Base-by-base conservation (phyloP, 1,284 basidiomycete genomes). In the Anthracocystis setariae region DNA sequence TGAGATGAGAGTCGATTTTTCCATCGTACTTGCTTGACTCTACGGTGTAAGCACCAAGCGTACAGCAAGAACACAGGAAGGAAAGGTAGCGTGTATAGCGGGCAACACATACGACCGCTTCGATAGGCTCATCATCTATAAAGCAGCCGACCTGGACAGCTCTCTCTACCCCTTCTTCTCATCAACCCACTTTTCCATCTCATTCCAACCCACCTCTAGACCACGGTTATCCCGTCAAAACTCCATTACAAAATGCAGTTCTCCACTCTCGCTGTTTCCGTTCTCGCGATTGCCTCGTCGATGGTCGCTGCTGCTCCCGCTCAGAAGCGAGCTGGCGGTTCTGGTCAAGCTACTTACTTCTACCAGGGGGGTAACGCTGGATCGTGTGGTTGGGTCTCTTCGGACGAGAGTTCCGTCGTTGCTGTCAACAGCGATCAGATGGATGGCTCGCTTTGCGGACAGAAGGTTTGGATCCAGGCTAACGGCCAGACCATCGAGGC, bases 291-390 rank as follows among this genome's bases (percentile, higher is more conserved):
- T 39, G 73, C 56, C 27, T 40, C 63, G 12, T 53, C 63, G 10
- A 27, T 45, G 17, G 73, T 56, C 32, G 46, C 43, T 39, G 73
- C 71, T 27, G 61, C 58, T 50, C 73, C 73, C 21, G 12, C 50
- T 17, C 44, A 62, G 57, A 64, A 69, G 61, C 57, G 61, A 8
- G 46, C 53, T 15, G 58, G 61, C 21, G 64, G 69, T 18, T 39
- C 24, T 0, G 71, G 71, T 24, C 57, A 68, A 37, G 72, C 65
- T 2, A 73, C 66, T 9, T 82, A 65, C 72, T 82, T 42, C 70
- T 67, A 60, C 64, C 80, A 58, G 68, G 47, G 46, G 29, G 80
- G 80, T 10, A 67, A 56, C 52, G 51, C 77, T 5, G 81, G 82
- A 1, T 38, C 51, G 0, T 83, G 82, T 49, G 81, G 82, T 12